Percentiles rank a stretch among this genome's conserved stretches.
Conservation (phyloP, 306 rosid genomes). For the Acmispon strigosus region DNA sequence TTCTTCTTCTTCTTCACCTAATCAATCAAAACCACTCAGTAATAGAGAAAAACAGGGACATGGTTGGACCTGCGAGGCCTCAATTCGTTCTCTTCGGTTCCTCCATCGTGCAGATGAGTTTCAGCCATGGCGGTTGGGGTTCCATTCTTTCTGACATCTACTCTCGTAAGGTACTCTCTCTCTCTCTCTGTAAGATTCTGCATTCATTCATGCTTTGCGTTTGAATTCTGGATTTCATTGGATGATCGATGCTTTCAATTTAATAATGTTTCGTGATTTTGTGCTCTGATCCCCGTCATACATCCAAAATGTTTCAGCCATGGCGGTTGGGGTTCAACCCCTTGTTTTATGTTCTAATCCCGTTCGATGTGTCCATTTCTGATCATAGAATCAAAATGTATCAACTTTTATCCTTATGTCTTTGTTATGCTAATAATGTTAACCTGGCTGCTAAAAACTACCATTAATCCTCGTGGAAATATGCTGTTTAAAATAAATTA, state of each 20-base stretch:
- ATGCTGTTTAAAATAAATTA: too few species aligned
- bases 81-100: conserved; percentile 89
- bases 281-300: too few species aligned
- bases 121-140: conserved; percentile 86
- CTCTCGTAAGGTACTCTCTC: conserved; percentile 57
- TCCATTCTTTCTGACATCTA: conserved; percentile 72
- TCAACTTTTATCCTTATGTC: too few species aligned
- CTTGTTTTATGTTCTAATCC: too few species aligned
- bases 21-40: background rate
- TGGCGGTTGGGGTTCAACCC: too few species aligned
- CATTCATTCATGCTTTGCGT: background rate
- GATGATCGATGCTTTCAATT: background rate
- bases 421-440: too few species aligned
- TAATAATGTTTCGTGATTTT: too few species aligned
- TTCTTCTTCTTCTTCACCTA: background rate
- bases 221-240: background rate
- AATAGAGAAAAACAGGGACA: background rate
- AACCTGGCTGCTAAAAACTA: too few species aligned
- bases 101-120: conserved; percentile 84
- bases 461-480: too few species aligned
- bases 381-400: too few species aligned
- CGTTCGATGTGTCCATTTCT: too few species aligned
- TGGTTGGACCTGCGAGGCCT: conserved; percentile 81
- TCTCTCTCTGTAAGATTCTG: background rate
- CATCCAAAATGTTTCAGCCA: too few species aligned